Evolutionary conservation across 768 basidiomycete species (phyloP).

Genomic region (Lentinus tigrinus): DNA sequence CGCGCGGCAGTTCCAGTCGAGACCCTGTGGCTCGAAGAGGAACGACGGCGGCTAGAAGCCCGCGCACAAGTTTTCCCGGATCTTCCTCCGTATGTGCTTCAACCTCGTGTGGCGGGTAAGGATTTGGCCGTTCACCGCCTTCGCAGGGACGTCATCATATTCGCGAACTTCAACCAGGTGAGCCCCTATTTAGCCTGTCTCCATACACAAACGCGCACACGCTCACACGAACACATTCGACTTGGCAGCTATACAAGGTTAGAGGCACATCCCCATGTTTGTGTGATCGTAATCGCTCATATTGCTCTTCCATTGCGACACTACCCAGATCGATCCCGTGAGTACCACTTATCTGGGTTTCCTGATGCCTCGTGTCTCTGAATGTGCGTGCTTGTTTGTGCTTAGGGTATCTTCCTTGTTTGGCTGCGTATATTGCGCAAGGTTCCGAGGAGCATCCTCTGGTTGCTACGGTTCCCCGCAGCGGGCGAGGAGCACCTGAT

Average conservation of each 20-base stretch:
- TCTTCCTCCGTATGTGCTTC: conserved; percentile 36
- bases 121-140: background rate
- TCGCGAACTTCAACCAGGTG: conserved; percentile 56
- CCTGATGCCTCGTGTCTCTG: background rate
- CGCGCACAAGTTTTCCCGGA: conserved; percentile 43
- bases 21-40: conserved; percentile 39
- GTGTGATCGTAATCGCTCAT: background rate
- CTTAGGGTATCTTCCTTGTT: conserved; percentile 42
- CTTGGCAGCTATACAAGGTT: conserved; percentile 48
- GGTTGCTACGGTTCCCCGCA: conserved; percentile 51
- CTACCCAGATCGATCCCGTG: conserved; percentile 18
- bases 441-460: conserved; percentile 48
- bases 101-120: background rate
- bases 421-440: conserved; percentile 47
- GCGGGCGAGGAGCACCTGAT: conserved; percentile 46
- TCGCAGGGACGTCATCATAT: conserved; percentile 42
- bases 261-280: conserved; percentile 3
- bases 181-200: background rate
- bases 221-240: conserved; percentile 10
- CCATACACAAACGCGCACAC: conserved; percentile 3
- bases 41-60: conserved; percentile 36
- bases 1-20: conserved; percentile 16
- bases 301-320: background rate
- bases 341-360: background rate
- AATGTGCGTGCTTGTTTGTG: background rate